Evolutionary conservation across 208 protist species (phyloP).

Genomic region (Trypanosoma cruzi): DNA sequence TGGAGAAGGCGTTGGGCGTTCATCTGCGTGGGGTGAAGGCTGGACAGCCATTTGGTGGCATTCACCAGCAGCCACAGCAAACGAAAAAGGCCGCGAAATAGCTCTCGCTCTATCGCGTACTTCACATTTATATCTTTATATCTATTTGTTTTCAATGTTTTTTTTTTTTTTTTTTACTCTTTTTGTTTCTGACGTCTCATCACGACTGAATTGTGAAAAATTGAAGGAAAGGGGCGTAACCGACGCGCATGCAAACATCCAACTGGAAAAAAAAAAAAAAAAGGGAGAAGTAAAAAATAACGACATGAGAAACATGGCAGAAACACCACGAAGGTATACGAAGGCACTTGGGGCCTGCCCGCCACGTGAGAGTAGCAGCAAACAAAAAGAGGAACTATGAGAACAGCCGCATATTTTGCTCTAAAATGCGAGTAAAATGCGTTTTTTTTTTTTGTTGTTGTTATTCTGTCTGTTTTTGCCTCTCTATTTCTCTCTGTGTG

Average conservation of each 20-base stretch:
- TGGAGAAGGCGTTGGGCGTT: slow-evolving; percentile 93
- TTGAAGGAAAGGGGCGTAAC: background rate
- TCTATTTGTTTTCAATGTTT: slow-evolving; percentile 6
- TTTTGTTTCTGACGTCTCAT: background rate
- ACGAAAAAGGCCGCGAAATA: slow-evolving; percentile 16
- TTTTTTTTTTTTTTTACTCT: slow-evolving; percentile 13
- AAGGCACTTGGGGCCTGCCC: background rate
- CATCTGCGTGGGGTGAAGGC: slow-evolving; percentile 93
- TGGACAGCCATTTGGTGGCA: slow-evolving; percentile 73
- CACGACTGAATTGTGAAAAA: background rate
- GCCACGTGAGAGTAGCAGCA: background rate
- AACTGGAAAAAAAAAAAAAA: background rate
- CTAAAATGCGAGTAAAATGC: background rate
- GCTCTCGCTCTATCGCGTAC: slow-evolving; percentile 2
- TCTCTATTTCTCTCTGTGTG: background rate
- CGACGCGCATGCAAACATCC: background rate
- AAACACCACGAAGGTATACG: background rate
- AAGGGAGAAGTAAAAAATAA: background rate
- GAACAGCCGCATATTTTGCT: background rate
- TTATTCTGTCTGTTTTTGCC: background rate
- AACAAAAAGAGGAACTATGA: background rate
- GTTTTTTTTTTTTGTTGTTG: background rate
- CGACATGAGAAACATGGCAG: background rate
- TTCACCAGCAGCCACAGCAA: slow-evolving; percentile 54
- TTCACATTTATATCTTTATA: slow-evolving; percentile 12